Evolutionary conservation across 306 rosid species (phyloP).

Genomic region (Pueraria montana): DNA sequence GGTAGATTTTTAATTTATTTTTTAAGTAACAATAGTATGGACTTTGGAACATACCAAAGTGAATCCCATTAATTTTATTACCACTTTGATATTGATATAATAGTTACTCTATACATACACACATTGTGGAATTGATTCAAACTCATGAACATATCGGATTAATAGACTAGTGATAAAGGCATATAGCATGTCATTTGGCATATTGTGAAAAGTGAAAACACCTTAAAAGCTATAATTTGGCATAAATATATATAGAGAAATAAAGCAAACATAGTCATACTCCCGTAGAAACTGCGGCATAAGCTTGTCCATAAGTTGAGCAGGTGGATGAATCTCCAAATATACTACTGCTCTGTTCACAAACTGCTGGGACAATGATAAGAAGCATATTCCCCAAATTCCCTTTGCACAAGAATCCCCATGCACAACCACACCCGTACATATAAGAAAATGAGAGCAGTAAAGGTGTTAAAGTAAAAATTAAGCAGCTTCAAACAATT

Average conservation of each 20-base stretch:
- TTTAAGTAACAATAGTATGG: background rate
- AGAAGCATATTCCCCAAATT: conserved; percentile 45
- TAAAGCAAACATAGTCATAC: conserved; percentile 18
- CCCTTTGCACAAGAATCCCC: conserved; percentile 20
- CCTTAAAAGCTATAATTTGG: background rate
- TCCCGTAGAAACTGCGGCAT: conserved; percentile 25
- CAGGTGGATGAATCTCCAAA: conserved; percentile 47
- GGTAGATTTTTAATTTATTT: background rate
- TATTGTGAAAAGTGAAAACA: background rate
- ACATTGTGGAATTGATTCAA: background rate
- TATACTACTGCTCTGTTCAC: conserved; percentile 22
- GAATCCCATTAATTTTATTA: background rate
- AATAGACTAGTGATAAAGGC: background rate
- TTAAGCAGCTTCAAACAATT: background rate
- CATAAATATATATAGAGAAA: background rate
- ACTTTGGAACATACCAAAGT: background rate
- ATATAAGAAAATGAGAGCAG: background rate
- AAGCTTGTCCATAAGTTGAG: conserved; percentile 39
- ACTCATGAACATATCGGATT: background rate
- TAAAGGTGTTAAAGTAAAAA: background rate
- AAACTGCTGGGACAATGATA: conserved; percentile 46
- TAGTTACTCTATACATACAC: background rate
- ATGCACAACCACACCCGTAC: background rate
- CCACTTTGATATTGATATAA: background rate
- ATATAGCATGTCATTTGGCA: background rate